Conservation (phyloP, 441 rosid species). For the Gossypium lobatum region DNA sequence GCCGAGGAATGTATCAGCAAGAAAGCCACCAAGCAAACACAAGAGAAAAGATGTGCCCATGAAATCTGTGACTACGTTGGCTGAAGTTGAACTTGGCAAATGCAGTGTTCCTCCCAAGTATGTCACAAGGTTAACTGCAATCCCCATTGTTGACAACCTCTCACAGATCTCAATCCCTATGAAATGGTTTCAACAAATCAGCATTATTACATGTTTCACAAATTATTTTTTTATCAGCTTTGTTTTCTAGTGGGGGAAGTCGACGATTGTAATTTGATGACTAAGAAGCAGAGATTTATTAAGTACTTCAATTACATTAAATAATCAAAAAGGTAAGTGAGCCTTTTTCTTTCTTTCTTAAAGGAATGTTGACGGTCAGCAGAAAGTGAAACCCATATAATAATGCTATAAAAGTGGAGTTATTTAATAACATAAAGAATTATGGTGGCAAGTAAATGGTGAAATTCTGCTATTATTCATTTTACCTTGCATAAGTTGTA, state of each 20-base stretch:
- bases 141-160: slow-evolving; percentile 45
- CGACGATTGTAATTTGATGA: neutral
- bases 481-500: no score
- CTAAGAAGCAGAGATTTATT: neutral
- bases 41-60: slow-evolving; percentile 39
- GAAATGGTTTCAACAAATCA: slow-evolving; percentile 7
- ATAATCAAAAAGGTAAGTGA: neutral
- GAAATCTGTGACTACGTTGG: slow-evolving; percentile 38
- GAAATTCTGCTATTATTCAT: no score
- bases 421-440: neutral
- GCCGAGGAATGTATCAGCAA: slow-evolving; percentile 44
- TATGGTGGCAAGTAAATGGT: slow-evolving; percentile 1
- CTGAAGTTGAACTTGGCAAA: slow-evolving; percentile 38
- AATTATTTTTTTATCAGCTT: neutral
- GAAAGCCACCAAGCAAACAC: slow-evolving; percentile 42
- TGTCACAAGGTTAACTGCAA: slow-evolving; percentile 48
- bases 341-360: neutral
- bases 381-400: slow-evolving; percentile 7
- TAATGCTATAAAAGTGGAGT: neutral
- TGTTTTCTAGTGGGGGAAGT: neutral
- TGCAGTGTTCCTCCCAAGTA: slow-evolving; percentile 41
- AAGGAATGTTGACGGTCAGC: neutral
- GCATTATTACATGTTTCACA: neutral
- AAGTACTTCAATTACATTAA: neutral
- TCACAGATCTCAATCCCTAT: slow-evolving; percentile 40